Base-by-base conservation (phyloP, 2,329 filamentous ascomycete genomes). In the Aspergillus candidus region DNA sequence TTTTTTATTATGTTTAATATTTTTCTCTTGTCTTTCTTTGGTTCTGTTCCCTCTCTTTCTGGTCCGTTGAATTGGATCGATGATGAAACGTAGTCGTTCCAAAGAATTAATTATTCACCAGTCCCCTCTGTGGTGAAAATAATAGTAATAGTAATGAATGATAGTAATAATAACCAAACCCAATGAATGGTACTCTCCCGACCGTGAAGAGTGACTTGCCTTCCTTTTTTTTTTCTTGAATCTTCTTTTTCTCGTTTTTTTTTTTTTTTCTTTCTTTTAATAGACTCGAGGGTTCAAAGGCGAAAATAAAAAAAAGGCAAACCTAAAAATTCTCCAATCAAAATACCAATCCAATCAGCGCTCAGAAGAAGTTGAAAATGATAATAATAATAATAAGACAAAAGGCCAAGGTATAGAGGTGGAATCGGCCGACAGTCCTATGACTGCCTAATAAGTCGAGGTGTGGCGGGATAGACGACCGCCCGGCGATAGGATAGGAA, bases 381-480 rank as follows among this genome's bases (percentile, higher is more conserved):
- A 34, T 33, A 44, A 44, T 30, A 36, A 33, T 37, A 35, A 38
- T 29, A 38, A 39, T 37, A 27, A 38, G 15, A 30, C 31, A 30
- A 39, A 15, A 39, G 22, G 27, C 22, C 35, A 32, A 39, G 41
- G 32, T 35, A 45, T 38, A 44, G 39, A 49, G 30, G 40, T 35
- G 34, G 41, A 47, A 46, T 27, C 22, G 22, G 22, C 22, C 22
- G 22, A 27, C 22, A 27, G 7, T 27, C 22, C 22, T 27, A 27
- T 27, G 22, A 27, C 22, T 27, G 22, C 22, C 22, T 47, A 40
- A 44, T 46, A 42, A 41, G 46, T 29, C 22, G 18, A 27, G 22
- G 22, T 36, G 52, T 48, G 51, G 51, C 53, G 53, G 49, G 37
- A 55, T 43, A 36, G 46, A 54, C 40, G 43, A 46, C 46, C 38